Percentiles rank a stretch among this genome's conserved stretches.
These are phyloP conservation scores for Lunularia cruciata DNA, from an alignment of 225 moss, liverwort and hornwort genomes.

Conservation along the genomic window DNA sequence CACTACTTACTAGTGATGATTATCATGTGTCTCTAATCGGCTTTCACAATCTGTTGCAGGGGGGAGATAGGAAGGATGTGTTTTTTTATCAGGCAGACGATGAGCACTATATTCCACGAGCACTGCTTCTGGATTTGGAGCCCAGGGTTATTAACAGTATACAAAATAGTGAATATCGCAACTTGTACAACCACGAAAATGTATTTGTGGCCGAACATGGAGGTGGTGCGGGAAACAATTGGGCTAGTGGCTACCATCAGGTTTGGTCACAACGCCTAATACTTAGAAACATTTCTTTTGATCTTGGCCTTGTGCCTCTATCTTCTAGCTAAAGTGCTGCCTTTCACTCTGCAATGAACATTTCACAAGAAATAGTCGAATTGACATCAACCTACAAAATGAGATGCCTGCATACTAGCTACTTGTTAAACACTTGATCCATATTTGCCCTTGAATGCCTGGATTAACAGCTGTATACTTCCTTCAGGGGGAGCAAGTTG, in stretches of 20 bases:
- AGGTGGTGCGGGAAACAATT: conserved; percentile 99
- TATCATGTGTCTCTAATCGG: not conserved
- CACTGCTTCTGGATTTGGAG: conserved; percentile 90
- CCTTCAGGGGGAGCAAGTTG: conserved; percentile 93
- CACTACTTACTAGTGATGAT: too few species aligned
- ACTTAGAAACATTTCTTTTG: too few species aligned
- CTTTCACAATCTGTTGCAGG: conserved; percentile 42
- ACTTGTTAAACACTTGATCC: too few species aligned
- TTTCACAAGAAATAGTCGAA: too few species aligned
- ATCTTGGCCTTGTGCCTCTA: too few species aligned
- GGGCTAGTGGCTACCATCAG: conserved; percentile 99
- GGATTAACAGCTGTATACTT: too few species aligned
- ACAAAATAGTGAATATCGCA: conserved; percentile 97
- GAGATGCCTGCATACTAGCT: too few species aligned
- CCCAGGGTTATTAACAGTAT: conserved; percentile 95
- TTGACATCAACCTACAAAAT: too few species aligned
- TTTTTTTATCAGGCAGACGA: conserved; percentile 99
- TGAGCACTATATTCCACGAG: conserved; percentile 97
- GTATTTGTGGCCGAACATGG: conserved; percentile 98
- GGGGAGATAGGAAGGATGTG: conserved; percentile 98
- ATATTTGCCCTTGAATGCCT: too few species aligned
- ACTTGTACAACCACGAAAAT: conserved; percentile 96
- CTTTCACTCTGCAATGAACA: too few species aligned
- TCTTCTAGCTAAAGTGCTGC: too few species aligned
- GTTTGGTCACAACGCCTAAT: too few species aligned